Conservation (phyloP, 805 yeast genomes). For the Metschnikowia proteae region DNA sequence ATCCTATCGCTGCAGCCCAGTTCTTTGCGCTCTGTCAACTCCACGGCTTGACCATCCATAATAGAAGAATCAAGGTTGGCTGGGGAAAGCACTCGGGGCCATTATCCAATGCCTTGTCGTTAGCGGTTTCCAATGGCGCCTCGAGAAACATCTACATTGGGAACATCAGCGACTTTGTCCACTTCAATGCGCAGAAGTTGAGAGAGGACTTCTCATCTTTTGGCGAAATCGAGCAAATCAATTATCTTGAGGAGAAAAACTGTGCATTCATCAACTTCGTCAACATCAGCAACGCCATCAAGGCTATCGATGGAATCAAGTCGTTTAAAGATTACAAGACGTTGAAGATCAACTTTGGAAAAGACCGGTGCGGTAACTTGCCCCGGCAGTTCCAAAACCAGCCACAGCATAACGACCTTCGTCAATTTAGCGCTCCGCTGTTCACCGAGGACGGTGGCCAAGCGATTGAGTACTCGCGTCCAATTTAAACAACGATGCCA, state of each 20-base stretch:
- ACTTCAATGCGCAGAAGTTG: constrained; percentile 55
- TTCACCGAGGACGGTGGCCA: neutral
- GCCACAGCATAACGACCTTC: neutral
- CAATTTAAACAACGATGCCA: neutral
- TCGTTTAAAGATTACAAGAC: constrained; percentile 59
- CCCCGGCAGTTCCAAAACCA: constrained; percentile 67
- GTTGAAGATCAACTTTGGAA: constrained; percentile 57
- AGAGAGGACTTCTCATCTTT: constrained; percentile 71
- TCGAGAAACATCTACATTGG: constrained; percentile 92
- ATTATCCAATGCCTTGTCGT: constrained; percentile 75
- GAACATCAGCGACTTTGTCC: constrained; percentile 47
- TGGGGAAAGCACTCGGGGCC: constrained; percentile 99
- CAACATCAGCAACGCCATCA: constrained; percentile 81
- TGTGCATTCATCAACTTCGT: constrained; percentile 93
- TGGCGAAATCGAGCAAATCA: constrained; percentile 95
- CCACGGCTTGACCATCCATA: constrained; percentile 83
- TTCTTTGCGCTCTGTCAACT: constrained; percentile 91
- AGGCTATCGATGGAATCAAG: constrained; percentile 88
- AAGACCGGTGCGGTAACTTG: constrained; percentile 80
- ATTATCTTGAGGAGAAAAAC: constrained; percentile 74
- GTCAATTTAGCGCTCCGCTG: constrained; percentile 2
- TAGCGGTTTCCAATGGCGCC: constrained; percentile 92
- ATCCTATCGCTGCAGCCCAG: constrained; percentile 96
- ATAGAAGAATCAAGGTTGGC: constrained; percentile 84
- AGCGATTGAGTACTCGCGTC: neutral